phyloP scores from a whole-genome alignment of 495 filamentous ascomycete species.

The Podospora anserina region DNA sequence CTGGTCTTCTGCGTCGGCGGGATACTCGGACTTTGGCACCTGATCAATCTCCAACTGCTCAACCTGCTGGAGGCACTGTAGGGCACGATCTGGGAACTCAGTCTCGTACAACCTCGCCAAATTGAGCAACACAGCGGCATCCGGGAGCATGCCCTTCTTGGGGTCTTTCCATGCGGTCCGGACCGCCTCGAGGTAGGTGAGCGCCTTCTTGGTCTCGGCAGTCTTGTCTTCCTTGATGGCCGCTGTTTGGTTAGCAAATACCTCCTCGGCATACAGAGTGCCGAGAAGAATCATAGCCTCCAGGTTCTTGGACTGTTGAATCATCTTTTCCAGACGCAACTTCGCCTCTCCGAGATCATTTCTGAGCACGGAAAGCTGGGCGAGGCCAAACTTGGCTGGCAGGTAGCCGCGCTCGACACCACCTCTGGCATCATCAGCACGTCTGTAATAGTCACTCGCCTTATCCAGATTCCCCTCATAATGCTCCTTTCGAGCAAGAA shows the following conservation, averaged over 20 bases:
- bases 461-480: constrained; percentile 62
- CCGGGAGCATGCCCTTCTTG: constrained; percentile 73
- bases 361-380: constrained; percentile 81
- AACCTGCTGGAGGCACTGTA: constrained; percentile 85
- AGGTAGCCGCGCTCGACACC: constrained; percentile 82
- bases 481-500: constrained; percentile 86
- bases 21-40: constrained; percentile 63
- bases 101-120: constrained; percentile 86
- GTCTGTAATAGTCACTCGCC: constrained; percentile 77
- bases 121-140: constrained; percentile 87
- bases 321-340: constrained; percentile 87
- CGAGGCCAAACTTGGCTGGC: constrained; percentile 87
- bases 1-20: constrained; percentile 59
- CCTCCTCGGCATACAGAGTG: constrained; percentile 87
- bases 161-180: constrained; percentile 86
- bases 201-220: constrained; percentile 75
- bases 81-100: constrained; percentile 80
- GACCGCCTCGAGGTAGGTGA: constrained; percentile 74
- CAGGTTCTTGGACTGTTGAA: constrained; percentile 77
- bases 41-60: constrained; percentile 80
- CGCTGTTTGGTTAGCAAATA: constrained; percentile 70
- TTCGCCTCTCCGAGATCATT: constrained; percentile 88
- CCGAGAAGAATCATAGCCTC: constrained; percentile 90
- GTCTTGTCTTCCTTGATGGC: constrained; percentile 83
- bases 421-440: constrained; percentile 84